Evolutionary conservation across 208 protist species (phyloP).

Genomic region (Acanthamoeba castellanii): DNA sequence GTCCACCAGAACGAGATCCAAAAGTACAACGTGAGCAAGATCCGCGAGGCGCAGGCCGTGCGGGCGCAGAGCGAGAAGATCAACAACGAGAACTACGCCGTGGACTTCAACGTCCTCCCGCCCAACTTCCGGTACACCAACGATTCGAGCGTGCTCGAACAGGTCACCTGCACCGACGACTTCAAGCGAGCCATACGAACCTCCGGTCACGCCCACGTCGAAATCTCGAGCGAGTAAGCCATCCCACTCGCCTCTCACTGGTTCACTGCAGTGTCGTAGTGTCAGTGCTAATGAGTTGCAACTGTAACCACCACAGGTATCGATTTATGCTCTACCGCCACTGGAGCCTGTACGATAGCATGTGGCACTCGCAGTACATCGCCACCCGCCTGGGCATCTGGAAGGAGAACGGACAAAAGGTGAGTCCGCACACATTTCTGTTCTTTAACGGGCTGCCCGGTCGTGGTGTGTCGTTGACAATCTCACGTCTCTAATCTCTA

Average conservation of each 20-base stretch:
- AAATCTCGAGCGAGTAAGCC: constrained; percentile 30
- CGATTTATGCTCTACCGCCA: constrained; percentile 84
- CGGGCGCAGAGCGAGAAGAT: constrained; percentile 24
- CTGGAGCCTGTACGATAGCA: constrained; percentile 85
- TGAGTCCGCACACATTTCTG: neutral
- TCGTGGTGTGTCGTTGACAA: no score
- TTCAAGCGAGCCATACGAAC: constrained; percentile 40
- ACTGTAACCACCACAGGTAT: constrained; percentile 4
- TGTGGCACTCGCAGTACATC: constrained; percentile 84
- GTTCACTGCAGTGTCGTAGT: neutral
- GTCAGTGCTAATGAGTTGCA: neutral
- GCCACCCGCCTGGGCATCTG: constrained; percentile 80
- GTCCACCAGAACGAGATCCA: constrained; percentile 76
- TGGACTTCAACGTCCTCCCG: constrained; percentile 36
- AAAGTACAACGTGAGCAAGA: constrained; percentile 68
- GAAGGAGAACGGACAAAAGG: constrained; percentile 78
- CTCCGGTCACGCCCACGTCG: constrained; percentile 15
- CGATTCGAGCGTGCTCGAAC: constrained; percentile 51
- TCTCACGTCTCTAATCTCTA: no score
- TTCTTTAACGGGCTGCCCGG: neutral
- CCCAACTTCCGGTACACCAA: constrained; percentile 46
- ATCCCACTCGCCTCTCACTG: neutral
- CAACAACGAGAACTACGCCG: constrained; percentile 70
- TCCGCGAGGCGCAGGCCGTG: constrained; percentile 33
- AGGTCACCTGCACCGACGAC: constrained; percentile 55